These are phyloP conservation scores for Dryadomyces quercus-mongolicae DNA, from an alignment of 2,329 filamentous ascomycete genomes.

Conservation along the genomic window DNA sequence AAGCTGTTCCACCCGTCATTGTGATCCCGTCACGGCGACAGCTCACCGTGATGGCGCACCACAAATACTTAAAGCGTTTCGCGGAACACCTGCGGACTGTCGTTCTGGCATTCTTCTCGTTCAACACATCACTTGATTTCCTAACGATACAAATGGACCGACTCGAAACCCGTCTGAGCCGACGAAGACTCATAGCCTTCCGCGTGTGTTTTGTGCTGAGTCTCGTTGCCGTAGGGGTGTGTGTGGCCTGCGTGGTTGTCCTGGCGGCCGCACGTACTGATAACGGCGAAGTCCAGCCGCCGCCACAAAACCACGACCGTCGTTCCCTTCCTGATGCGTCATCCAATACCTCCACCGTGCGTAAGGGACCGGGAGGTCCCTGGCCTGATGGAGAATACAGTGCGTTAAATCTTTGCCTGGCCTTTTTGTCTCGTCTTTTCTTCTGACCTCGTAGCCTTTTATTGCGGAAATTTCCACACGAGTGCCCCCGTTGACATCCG, in stretches of 20 bases:
- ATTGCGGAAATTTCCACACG: conserved; percentile 12
- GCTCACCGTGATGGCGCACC: neutral
- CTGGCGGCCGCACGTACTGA: neutral
- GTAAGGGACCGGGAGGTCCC: conserved; percentile 8
- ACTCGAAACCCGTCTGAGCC: neutral
- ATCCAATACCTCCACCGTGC: neutral
- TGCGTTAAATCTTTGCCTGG: neutral
- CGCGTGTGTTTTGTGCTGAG: neutral
- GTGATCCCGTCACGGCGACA: neutral
- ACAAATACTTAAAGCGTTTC: neutral
- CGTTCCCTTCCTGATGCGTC: neutral
- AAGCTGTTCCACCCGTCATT: neutral
- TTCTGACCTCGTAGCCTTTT: conserved; percentile 5
- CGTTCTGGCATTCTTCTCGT: neutral
- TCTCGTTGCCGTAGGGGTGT: neutral
- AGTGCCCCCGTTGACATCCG: conserved; percentile 2
- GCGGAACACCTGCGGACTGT: too few relatives aligned
- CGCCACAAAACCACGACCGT: too few relatives aligned
- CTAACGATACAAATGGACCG: neutral
- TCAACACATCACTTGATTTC: neutral
- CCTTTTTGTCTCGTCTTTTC: neutral
- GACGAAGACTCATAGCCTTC: neutral
- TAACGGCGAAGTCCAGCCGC: neutral
- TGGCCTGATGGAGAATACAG: conserved; percentile 9
- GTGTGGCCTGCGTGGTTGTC: neutral